phyloP scores from a whole-genome alignment of 2,329 filamentous ascomycete species.

The Paecilomyces sp. region DNA sequence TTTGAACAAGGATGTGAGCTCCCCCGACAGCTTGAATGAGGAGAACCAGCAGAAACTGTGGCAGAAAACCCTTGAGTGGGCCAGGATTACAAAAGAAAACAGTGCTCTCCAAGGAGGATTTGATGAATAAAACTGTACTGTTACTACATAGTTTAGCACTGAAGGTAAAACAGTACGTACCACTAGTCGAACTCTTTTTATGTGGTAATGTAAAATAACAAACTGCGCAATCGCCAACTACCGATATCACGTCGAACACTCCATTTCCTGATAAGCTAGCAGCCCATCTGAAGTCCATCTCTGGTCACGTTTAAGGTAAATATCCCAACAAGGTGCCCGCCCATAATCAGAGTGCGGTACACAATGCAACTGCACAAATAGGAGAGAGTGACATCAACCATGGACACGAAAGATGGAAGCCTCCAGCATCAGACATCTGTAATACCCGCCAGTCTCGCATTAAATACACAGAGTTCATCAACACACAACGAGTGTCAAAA shows the following conservation, averaged over 20 bases:
- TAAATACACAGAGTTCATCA: too few relatives aligned
- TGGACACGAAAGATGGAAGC: too few relatives aligned
- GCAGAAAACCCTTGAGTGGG: constrained; percentile 28
- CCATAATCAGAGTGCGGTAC: not conserved
- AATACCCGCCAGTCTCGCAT: too few relatives aligned
- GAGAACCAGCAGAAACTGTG: constrained; percentile 25
- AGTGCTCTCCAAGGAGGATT: constrained; percentile 8
- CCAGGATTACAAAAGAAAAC: constrained; percentile 10
- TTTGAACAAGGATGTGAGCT: constrained; percentile 20
- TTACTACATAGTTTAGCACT: not conserved
- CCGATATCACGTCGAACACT: constrained; percentile 2
- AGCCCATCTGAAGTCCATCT: not conserved
- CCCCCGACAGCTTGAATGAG: constrained; percentile 22
- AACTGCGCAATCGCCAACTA: not conserved
- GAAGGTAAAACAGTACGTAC: not conserved
- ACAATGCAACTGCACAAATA: too few relatives aligned
- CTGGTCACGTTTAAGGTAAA: not conserved
- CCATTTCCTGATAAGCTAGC: constrained; percentile 19
- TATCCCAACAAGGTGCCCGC: not conserved
- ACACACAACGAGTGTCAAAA: too few relatives aligned
- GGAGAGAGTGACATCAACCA: too few relatives aligned
- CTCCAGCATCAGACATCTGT: too few relatives aligned
- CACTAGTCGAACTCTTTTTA: not conserved
- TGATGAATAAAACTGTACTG: not conserved
- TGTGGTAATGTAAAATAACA: not conserved